Conservation (phyloP, 805 yeast genomes). For the Suhomyces emberorum region DNA sequence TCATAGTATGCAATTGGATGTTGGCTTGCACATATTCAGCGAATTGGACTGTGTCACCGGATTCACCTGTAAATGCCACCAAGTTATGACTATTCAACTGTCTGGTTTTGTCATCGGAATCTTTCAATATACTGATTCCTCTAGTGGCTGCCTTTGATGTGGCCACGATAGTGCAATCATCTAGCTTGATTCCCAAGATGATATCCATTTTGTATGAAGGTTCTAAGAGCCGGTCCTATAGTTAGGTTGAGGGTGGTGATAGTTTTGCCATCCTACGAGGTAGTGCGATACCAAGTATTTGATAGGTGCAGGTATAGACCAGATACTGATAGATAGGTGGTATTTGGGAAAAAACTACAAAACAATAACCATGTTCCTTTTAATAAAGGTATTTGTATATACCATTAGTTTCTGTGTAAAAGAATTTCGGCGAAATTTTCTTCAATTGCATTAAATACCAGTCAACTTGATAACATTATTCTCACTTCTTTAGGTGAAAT, state of each 20-base stretch:
- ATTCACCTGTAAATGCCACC: slow-evolving; percentile 90
- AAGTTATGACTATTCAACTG: slow-evolving; percentile 69
- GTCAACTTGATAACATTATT: too few species aligned
- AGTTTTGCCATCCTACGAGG: slow-evolving; percentile 2
- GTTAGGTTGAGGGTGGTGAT: too few species aligned
- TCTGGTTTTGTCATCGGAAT: slow-evolving; percentile 77
- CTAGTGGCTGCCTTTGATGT: slow-evolving; percentile 94
- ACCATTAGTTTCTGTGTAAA: too few species aligned
- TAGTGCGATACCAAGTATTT: not conserved
- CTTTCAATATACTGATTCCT: slow-evolving; percentile 79
- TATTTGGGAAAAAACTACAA: too few species aligned
- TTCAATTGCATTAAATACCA: too few species aligned
- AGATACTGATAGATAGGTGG: too few species aligned
- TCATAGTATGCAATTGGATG: slow-evolving; percentile 79
- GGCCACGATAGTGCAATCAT: slow-evolving; percentile 80
- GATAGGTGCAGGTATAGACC: too few species aligned
- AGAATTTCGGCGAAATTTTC: too few species aligned
- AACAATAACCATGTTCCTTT: too few species aligned
- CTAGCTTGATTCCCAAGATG: slow-evolving; percentile 77
- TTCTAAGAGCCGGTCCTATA: too few species aligned
- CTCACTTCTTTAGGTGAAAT: too few species aligned
- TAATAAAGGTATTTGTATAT: too few species aligned
- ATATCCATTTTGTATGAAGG: slow-evolving; percentile 84
- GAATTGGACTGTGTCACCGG: slow-evolving; percentile 95
- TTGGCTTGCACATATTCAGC: slow-evolving; percentile 94